Conservation (phyloP, 169 alveolate genomes). For the Cryptosporidium andersoni region DNA sequence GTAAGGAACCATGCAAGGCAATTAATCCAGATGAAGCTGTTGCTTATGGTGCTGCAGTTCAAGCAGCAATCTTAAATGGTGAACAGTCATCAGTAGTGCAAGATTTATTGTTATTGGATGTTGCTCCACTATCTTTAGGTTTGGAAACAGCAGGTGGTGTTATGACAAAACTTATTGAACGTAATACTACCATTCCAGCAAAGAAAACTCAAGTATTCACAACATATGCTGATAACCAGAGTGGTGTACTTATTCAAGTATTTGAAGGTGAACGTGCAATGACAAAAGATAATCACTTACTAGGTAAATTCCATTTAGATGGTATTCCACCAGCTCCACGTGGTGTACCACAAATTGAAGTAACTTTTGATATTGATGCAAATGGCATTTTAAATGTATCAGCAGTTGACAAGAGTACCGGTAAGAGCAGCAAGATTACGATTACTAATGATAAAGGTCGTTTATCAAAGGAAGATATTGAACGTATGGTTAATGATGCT, state of each 20-base stretch:
- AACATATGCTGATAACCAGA: slow-evolving; percentile 95
- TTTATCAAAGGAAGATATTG: slow-evolving; percentile 92
- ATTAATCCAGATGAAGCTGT: slow-evolving; percentile 96
- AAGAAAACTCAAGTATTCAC: slow-evolving; percentile 93
- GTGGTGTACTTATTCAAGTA: slow-evolving; percentile 95
- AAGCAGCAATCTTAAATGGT: slow-evolving; percentile 92
- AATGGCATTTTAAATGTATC: slow-evolving; percentile 95
- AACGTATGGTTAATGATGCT: slow-evolving; percentile 95
- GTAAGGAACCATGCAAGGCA: slow-evolving; percentile 90
- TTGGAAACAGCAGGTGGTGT: slow-evolving; percentile 96
- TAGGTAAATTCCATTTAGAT: slow-evolving; percentile 96
- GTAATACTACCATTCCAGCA: slow-evolving; percentile 94
- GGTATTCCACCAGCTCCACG: slow-evolving; percentile 99
- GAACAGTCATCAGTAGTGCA: slow-evolving; percentile 89
- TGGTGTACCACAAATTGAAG: slow-evolving; percentile 98
- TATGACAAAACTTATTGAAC: slow-evolving; percentile 89
- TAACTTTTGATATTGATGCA: slow-evolving; percentile 96
- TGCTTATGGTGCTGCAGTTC: slow-evolving; percentile 95
- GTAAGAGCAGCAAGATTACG: slow-evolving; percentile 92
- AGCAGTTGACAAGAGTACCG: slow-evolving; percentile 95
- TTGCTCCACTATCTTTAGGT: slow-evolving; percentile 92
- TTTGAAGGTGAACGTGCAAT: slow-evolving; percentile 96
- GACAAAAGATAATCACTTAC: slow-evolving; percentile 95
- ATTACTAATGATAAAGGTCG: slow-evolving; percentile 97
- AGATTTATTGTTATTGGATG: slow-evolving; percentile 91